Evolutionary conservation across 2,329 filamentous ascomycete species (phyloP), one percentile per base, ranked within the genome.

Genomic region (Endothia cerciana): DNA sequence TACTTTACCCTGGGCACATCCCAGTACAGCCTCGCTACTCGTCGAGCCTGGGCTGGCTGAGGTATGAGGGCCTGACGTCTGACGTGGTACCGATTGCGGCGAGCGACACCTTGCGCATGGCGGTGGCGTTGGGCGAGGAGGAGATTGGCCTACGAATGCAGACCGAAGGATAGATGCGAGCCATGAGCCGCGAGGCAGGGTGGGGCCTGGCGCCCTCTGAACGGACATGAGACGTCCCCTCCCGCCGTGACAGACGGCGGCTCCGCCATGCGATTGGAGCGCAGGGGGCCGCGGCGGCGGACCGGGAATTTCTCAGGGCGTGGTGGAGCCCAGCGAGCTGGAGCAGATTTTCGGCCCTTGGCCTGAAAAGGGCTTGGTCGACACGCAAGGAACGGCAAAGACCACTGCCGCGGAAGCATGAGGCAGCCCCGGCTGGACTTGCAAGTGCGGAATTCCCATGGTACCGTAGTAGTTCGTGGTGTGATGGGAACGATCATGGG

Each of bases 241-340:
- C 6, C 45, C 45, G 13, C 38, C 8, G 25, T 63, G 60, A 25
- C 55, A 55, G 56, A 49, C 65, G 53, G 22, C 61, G 61, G 61
- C 38, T 56, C 45, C 36, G 49, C 13, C 61, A 49, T 64, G 56
- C 57, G 38, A 66, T 64, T 64, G 65, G 65, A 51, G 58, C 47
- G 53, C 28, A 38, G 60, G 11, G 49, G 56, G 55, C 33, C 33
- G 33, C 33, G 33, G 6, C 58, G 47, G 47, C 53, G 47, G 63
- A n/a, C 57, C 30, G 41, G 38, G 28, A 28, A 49, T 43, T 43
- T 10, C 33, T 36, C 33, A 36, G 33, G 33, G 33, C 4, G 33
- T 36, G 47, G 47, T 51, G 47, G 47, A 30, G 25, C 33, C 33
- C 47, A 51, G 13, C 47, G 11, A 28, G 25, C 47, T 38, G n/a